phyloP scores from a whole-genome alignment of 106 monocot genomes.

The Allium sativum region DNA sequence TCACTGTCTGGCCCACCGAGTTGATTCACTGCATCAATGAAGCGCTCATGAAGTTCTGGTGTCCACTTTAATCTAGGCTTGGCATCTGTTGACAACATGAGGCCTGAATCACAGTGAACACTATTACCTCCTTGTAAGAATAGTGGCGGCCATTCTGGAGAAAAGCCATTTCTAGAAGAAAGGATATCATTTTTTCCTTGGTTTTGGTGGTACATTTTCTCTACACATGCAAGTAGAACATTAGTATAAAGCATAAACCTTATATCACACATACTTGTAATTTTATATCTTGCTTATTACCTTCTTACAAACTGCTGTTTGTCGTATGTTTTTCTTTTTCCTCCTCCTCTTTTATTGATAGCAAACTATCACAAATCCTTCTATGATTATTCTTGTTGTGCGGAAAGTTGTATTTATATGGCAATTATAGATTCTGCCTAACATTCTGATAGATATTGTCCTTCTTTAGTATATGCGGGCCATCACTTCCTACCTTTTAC shows the following conservation, averaged over 20 bases:
- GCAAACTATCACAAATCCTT: not conserved
- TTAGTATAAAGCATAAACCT: not conserved
- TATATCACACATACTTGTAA: not conserved
- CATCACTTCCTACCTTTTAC: slow-evolving; percentile 17
- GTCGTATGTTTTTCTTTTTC: not conserved
- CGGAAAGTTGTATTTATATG: slow-evolving; percentile 15
- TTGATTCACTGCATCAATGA: slow-evolving; percentile 59
- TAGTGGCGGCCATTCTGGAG: slow-evolving; percentile 26
- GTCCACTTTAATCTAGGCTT: slow-evolving; percentile 70
- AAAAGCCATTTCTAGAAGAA: slow-evolving; percentile 24
- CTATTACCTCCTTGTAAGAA: slow-evolving; percentile 21
- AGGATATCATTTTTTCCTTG: slow-evolving; percentile 20
- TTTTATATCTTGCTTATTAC: not conserved
- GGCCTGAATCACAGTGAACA: slow-evolving; percentile 21
- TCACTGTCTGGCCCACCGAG: slow-evolving; percentile 75
- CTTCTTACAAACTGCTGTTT: slow-evolving; percentile 6
- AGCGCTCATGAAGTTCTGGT: slow-evolving; percentile 52
- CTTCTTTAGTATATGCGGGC: slow-evolving; percentile 27
- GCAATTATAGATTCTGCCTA: slow-evolving; percentile 13
- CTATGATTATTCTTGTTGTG: not conserved
- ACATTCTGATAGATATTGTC: slow-evolving; percentile 21
- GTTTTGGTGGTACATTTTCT: slow-evolving; percentile 48
- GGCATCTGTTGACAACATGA: slow-evolving; percentile 59
- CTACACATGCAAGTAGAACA: not conserved
- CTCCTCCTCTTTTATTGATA: not conserved